Conservation (phyloP, 352 stramenopile species). For the Pilasporangium apinafurcum region DNA sequence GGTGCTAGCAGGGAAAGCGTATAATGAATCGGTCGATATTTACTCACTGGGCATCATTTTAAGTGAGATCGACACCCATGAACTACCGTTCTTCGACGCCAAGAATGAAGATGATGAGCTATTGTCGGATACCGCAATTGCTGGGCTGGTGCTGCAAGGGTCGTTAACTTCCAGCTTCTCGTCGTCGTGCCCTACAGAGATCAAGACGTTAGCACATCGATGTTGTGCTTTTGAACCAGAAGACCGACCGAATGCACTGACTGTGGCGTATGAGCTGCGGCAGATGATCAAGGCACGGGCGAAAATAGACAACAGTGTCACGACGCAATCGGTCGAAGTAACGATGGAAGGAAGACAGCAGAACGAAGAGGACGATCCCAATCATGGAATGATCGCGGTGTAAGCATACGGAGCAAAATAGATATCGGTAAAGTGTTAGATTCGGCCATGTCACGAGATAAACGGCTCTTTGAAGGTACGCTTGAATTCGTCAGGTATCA, state of each 20-base stretch:
- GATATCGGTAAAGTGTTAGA: too few species aligned
- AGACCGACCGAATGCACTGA: conserved; percentile 9
- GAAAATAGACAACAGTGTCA: too few species aligned
- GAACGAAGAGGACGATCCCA: too few species aligned
- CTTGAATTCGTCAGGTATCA: too few species aligned
- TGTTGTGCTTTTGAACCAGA: conserved; percentile 16
- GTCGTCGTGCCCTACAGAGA: conserved; percentile 14
- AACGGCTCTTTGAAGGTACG: too few species aligned
- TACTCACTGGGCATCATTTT: conserved; percentile 14
- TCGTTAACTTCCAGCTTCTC: conserved; percentile 11
- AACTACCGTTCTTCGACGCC: conserved; percentile 1
- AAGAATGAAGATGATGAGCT: conserved; percentile 1
- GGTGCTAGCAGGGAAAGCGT: conserved; percentile 7
- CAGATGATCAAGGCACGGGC: too few species aligned
- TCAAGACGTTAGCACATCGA: conserved; percentile 7
- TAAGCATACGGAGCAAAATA: too few species aligned
- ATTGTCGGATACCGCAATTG: conserved; percentile 12
- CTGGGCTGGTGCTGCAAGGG: conserved; percentile 8
- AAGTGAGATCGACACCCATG: conserved; percentile 13
- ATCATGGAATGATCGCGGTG: too few species aligned
- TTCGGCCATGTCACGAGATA: too few species aligned
- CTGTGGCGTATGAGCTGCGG: conserved; percentile 17
- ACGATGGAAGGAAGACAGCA: too few species aligned
- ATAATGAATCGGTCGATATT: conserved; percentile 13
- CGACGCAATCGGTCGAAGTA: too few species aligned